A percentile compares a stretch with the other conserved stretches of the same genome.
Conservation (phyloP, 2,329 filamentous ascomycete species). For the Paecilomyces sp. region DNA sequence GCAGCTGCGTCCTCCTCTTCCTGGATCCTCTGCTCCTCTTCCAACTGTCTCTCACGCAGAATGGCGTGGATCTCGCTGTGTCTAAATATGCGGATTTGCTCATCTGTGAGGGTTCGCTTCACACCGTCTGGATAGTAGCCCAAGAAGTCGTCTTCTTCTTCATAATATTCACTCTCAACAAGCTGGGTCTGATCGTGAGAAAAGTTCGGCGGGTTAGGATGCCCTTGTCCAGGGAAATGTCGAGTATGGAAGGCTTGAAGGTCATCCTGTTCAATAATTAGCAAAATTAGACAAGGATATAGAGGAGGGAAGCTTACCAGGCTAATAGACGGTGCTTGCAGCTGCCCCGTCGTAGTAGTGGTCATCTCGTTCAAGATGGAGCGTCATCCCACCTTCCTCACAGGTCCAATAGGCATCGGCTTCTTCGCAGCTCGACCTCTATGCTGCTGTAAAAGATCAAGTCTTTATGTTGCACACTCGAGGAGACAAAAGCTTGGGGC, state of each 20-base stretch:
- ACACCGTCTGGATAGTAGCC: constrained; percentile 82
- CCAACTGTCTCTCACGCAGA: constrained; percentile 44
- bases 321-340: constrained; percentile 27
- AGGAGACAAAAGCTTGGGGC: neutral
- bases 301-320: constrained; percentile 16
- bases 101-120: constrained; percentile 84
- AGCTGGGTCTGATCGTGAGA: neutral
- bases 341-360: constrained; percentile 8
- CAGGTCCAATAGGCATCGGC: neutral
- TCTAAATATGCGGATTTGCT: constrained; percentile 83
- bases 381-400: neutral
- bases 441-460: neutral
- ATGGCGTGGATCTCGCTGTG: constrained; percentile 77
- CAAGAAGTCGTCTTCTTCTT: constrained; percentile 49
- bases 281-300: neutral
- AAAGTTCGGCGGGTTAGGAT: constrained; percentile 1
- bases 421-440: neutral
- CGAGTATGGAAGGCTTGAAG: constrained; percentile 50
- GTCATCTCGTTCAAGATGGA: neutral
- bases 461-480: no score
- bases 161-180: constrained; percentile 14
- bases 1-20: constrained; percentile 17
- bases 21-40: constrained; percentile 1
- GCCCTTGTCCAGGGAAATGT: constrained; percentile 45
- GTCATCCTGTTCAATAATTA: constrained; percentile 44